Evolutionary conservation across 164 flowering plant species (phyloP).

Genomic region (Saururus chinensis): DNA sequence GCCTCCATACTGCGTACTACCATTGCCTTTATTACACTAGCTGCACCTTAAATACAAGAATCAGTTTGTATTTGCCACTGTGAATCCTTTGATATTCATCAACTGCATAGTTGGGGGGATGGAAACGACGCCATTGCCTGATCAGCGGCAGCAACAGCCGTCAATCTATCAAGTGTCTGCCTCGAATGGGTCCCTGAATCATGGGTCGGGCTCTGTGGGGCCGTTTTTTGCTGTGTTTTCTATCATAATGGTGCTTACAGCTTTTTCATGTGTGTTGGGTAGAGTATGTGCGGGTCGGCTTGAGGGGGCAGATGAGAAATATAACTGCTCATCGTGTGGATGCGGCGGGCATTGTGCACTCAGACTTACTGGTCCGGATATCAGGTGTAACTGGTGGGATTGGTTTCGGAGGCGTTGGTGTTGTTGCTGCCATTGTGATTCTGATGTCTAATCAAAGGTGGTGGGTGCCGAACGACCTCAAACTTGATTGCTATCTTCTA

Average conservation of each 20-base stretch:
- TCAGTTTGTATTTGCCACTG: background rate
- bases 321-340: constrained; percentile 26
- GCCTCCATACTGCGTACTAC: background rate
- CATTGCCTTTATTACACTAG: background rate
- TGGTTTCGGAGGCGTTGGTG: constrained; percentile 26
- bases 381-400: constrained; percentile 18
- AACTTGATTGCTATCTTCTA: background rate
- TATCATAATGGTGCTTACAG: constrained; percentile 29
- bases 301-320: constrained; percentile 13
- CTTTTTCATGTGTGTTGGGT: constrained; percentile 37
- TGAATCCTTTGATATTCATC: background rate
- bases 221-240: constrained; percentile 52
- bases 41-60: background rate
- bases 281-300: constrained; percentile 16
- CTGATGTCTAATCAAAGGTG: constrained; percentile 16
- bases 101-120: constrained; percentile 2
- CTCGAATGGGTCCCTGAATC: constrained; percentile 13
- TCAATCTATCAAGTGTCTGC: constrained; percentile 15
- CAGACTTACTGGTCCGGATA: constrained; percentile 11
- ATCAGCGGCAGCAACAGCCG: constrained; percentile 21
- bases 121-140: constrained; percentile 17
- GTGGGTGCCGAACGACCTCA: background rate
- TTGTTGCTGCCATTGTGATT: constrained; percentile 6
- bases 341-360: constrained; percentile 25
- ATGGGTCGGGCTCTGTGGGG: constrained; percentile 33